Conservation (phyloP, 257 asterid species). For the Primulina eburnea region DNA sequence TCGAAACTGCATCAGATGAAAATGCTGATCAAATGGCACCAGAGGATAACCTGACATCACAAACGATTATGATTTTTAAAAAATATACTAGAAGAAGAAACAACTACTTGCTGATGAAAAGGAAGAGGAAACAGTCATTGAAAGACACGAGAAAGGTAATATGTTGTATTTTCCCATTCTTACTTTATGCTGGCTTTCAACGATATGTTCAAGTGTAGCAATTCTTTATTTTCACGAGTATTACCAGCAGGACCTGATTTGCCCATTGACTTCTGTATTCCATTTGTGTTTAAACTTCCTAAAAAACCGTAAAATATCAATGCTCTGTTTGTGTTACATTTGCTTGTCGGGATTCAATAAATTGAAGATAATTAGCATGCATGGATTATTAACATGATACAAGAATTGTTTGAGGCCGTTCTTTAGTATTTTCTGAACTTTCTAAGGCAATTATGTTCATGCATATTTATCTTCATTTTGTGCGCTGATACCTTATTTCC, state of each 20-base stretch:
- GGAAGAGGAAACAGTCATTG: slow-evolving; percentile 26
- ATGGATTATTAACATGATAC: not conserved
- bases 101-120: slow-evolving; percentile 34
- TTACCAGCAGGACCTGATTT: not conserved
- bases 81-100: slow-evolving; percentile 33
- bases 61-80: slow-evolving; percentile 23
- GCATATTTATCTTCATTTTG: not conserved
- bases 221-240: not conserved
- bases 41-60: slow-evolving; percentile 29
- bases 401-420: not conserved
- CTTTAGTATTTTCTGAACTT: not conserved
- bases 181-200: not conserved
- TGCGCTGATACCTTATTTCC: slow-evolving; percentile 2
- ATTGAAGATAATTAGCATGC: not conserved
- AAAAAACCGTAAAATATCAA: not conserved
- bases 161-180: slow-evolving; percentile 17
- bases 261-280: not conserved
- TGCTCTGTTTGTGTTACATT: not conserved
- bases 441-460: no score
- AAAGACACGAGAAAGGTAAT: slow-evolving; percentile 48
- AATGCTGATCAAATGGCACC: slow-evolving; percentile 33
- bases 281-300: not conserved
- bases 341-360: not conserved
- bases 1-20: slow-evolving; percentile 34
- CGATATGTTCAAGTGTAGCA: not conserved